Evolutionary conservation across 1,284 basidiomycete genomes (phyloP).

Genomic region (Pseudomicrostroma phylloplanum): DNA sequence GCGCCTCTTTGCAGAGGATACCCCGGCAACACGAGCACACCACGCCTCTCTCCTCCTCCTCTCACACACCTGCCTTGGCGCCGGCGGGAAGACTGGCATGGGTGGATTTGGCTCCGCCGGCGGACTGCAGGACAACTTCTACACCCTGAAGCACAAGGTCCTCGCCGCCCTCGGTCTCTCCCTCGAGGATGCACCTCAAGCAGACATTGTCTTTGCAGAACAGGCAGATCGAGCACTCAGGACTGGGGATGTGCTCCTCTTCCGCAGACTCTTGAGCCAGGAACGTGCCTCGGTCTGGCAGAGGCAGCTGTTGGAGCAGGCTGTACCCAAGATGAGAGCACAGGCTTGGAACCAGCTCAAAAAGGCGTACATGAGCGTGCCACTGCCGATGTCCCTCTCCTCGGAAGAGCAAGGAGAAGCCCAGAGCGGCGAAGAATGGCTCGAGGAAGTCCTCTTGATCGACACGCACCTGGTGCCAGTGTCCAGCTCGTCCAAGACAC

Average conservation of each 20-base stretch:
- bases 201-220: neutral
- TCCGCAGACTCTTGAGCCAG: neutral
- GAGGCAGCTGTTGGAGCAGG: neutral
- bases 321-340: slow-evolving; percentile 1
- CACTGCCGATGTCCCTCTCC: neutral
- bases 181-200: neutral
- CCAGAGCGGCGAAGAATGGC: neutral
- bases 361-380: slow-evolving; percentile 3
- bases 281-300: neutral
- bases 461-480: neutral
- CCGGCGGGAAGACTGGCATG: too few relatives aligned
- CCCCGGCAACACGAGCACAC: neutral
- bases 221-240: neutral
- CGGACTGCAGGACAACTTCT: neutral
- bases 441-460: slow-evolving; percentile 2
- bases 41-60: neutral
- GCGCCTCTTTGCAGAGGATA: neutral
- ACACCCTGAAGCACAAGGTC: neutral
- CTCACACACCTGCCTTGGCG: neutral
- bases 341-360: neutral
- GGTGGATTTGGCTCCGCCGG: neutral
- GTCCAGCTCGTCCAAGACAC: too few relatives aligned
- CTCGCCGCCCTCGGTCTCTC: neutral
- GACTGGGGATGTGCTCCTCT: neutral
- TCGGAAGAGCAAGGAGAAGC: neutral